Percentiles rank a stretch among this genome's conserved stretches.
Conservation (phyloP, 2,329 filamentous ascomycete species). For the Pseudocercospora macadamiae region DNA sequence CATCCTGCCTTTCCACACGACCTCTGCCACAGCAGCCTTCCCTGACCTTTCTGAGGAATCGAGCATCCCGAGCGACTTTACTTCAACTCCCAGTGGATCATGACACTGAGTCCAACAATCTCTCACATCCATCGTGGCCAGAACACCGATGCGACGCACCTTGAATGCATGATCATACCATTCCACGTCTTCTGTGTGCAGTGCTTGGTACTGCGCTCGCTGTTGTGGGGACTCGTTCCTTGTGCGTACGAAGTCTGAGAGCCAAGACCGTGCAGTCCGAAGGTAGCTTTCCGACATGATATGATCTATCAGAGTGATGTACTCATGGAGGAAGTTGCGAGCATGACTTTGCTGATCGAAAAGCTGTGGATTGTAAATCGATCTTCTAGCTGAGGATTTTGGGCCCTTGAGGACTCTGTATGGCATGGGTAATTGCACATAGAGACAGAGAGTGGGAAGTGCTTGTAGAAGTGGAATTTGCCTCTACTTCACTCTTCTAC, state of each 20-base stretch:
- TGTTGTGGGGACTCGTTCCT: not conserved
- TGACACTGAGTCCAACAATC: constrained; percentile 8
- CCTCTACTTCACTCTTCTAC: too few relatives aligned
- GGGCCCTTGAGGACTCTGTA: too few relatives aligned
- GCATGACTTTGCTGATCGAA: not conserved
- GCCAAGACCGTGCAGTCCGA: not conserved
- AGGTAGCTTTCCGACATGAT: not conserved
- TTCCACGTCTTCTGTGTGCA: constrained; percentile 4
- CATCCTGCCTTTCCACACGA: constrained; percentile 2
- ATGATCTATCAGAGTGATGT: not conserved
- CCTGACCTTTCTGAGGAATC: not conserved
- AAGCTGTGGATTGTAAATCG: too few relatives aligned
- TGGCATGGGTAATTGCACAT: too few relatives aligned
- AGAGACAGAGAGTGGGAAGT: too few relatives aligned
- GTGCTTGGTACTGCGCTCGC: not conserved
- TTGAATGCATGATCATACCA: constrained; percentile 12
- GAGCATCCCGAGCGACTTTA: constrained; percentile 7
- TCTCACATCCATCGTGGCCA: constrained; percentile 3
- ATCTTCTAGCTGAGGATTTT: too few relatives aligned
- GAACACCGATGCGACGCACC: constrained; percentile 3
- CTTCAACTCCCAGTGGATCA: constrained; percentile 2
- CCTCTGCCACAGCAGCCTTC: not conserved
- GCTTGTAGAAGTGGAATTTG: too few relatives aligned
- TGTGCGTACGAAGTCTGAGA: not conserved
- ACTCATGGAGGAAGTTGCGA: not conserved